Evolutionary conservation across 768 basidiomycete genomes (phyloP), one percentile per base, ranked within the genome.

Genomic region (Mycena amicta): DNA sequence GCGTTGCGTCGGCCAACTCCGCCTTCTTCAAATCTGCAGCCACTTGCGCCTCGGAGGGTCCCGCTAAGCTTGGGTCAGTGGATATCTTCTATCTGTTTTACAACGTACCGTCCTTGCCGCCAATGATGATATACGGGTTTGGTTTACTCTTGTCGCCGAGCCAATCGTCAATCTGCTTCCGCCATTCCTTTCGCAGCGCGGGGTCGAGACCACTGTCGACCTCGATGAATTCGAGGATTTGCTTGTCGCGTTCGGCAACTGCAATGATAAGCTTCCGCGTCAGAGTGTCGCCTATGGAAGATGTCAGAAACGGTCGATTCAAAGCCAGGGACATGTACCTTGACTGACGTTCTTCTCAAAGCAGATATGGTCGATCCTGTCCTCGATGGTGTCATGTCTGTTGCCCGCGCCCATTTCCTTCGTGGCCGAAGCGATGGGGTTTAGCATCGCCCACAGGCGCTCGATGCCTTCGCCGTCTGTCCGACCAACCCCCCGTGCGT

Each of bases 391-490:
- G 25, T 74, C 71, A 3, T 65, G 52, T 0, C 68, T 56, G 1
- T 60, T 52, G 0, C 71, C 70, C 0, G 67, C 63, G 0, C 68
- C 68, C 73, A 72, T 76, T 23, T 77, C 72, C 15, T 66, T 66
- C 0, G 71, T 75, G 31, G 68, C 68, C 2, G 52, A 59, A 1
- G 67, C 66, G 1, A 62, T 50, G 0, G 56, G 51, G 54, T 76
- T 74, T 4, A 68, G 28, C 0, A 46, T 53, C 0, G 71, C 46
- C 76, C 75, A 77, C 0, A 53, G 59, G 0, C 65, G 46, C 37
- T 78, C 76, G 0, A 71, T 66, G 1, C 59, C 72, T 37, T 78
- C 74, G 0, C 75, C 70, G 55, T 74, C 72, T 4, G 65, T 69
- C 2, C 69, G 58, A 5, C 70, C 72, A 8, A 56, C 62, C 5